Percentiles rank a stretch among this genome's conserved stretches.
Evolutionary conservation across 2,329 filamentous ascomycete genomes (phyloP).

Genomic region (Alternaria alternata): DNA sequence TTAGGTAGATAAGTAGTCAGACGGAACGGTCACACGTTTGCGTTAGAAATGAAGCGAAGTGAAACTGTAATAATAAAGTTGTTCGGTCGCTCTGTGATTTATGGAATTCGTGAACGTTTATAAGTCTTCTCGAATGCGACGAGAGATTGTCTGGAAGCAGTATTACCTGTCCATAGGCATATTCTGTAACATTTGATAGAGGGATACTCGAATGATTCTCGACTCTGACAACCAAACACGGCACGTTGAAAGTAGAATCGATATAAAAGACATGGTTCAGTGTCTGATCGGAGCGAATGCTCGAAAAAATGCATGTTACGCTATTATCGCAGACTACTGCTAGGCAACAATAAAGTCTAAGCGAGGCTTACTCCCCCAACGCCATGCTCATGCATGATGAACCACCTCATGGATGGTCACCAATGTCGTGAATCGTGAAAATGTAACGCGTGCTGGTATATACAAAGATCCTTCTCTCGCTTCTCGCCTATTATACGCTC

Average conservation of each 20-base stretch:
- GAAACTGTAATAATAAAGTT: neutral
- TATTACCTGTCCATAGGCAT: neutral
- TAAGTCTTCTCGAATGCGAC: neutral
- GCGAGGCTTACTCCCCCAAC: neutral
- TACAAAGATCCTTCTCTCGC: neutral
- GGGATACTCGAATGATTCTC: neutral
- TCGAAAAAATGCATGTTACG: neutral
- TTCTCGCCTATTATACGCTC: neutral
- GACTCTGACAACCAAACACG: neutral
- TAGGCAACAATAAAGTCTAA: neutral
- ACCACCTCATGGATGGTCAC: neutral
- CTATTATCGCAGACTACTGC: neutral
- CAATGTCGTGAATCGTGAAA: slow-evolving; percentile 7
- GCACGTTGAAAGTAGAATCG: neutral
- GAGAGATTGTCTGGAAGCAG: neutral
- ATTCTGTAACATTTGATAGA: neutral
- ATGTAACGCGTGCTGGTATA: neutral
- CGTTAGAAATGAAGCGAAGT: neutral
- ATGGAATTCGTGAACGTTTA: neutral
- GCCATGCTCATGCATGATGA: slow-evolving; percentile 3
- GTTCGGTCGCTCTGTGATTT: neutral
- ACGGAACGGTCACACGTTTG: neutral
- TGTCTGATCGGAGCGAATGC: neutral
- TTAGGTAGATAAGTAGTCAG: neutral
- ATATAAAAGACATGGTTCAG: neutral